Evolutionary conservation across 768 basidiomycete species (phyloP).

Genomic region (Suillus brevipes): DNA sequence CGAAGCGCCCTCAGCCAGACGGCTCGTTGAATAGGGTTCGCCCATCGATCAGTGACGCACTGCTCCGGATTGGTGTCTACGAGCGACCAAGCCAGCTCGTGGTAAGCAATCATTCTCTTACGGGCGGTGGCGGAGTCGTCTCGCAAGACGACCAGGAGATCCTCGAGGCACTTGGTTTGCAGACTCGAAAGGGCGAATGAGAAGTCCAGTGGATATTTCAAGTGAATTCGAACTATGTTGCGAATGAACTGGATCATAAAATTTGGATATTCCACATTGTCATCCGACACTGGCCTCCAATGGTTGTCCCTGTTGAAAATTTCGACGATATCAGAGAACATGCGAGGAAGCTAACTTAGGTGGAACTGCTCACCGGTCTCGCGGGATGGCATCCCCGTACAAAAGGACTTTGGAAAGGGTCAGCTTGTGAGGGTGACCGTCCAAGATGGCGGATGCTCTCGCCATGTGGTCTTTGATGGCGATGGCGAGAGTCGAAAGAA

Average conservation of each 20-base stretch:
- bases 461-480: not conserved
- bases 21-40: not conserved
- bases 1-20: not conserved
- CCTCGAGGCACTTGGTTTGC: not conserved
- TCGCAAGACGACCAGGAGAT: not conserved
- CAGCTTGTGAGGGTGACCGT: not conserved
- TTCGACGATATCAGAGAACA: fast-evolving
- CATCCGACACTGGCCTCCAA: not conserved
- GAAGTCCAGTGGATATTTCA: not conserved
- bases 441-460: not conserved
- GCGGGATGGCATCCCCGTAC: not conserved
- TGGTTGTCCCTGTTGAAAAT: not conserved
- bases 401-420: not conserved
- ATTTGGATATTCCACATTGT: not conserved
- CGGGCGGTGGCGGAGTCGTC: not conserved
- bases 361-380: not conserved
- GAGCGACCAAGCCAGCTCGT: not conserved
- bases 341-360: fast-evolving
- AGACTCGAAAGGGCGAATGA: not conserved
- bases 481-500: no score
- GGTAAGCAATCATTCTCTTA: not conserved
- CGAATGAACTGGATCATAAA: not conserved
- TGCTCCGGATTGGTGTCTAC: not conserved
- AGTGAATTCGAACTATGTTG: not conserved
- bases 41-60: not conserved